phyloP scores from a whole-genome alignment of 192 early-diverging fungal genomes.

The Haplosporangium gracile region DNA sequence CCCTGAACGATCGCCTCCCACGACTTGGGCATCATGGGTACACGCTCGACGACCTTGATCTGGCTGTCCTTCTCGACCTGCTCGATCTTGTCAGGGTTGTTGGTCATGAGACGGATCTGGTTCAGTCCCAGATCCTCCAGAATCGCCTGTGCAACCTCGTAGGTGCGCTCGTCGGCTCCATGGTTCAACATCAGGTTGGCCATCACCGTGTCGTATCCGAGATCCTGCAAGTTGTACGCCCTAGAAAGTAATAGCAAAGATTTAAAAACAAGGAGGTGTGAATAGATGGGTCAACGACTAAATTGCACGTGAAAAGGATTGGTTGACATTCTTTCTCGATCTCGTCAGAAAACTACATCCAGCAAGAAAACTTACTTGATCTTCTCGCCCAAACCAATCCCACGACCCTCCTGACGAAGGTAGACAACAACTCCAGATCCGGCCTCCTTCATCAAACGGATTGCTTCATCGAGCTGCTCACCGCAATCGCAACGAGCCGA shows the following conservation, averaged over 20 bases:
- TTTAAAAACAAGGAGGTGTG: conserved; percentile 7
- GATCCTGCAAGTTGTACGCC: conserved; percentile 97
- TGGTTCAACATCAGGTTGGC: conserved; percentile 94
- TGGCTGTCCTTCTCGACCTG: conserved; percentile 75
- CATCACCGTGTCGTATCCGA: conserved; percentile 93
- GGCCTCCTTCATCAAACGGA: conserved; percentile 86
- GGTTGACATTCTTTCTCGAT: neutral
- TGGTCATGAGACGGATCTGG: conserved; percentile 89
- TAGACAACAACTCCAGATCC: conserved; percentile 96
- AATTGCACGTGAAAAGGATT: neutral
- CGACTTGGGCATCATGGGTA: conserved; percentile 91
- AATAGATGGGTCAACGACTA: neutral
- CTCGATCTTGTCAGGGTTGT: conserved; percentile 96
- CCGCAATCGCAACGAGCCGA: conserved; percentile 96
- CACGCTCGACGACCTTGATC: conserved; percentile 83
- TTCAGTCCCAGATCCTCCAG: conserved; percentile 83
- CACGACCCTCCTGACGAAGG: conserved; percentile 95
- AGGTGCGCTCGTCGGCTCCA: conserved; percentile 94
- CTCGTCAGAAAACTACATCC: neutral
- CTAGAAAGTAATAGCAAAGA: conserved; percentile 53
- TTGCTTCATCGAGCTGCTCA: conserved; percentile 93
- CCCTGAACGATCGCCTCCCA: conserved; percentile 69
- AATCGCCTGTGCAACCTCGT: conserved; percentile 91
- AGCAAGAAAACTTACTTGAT: conserved; percentile 71
- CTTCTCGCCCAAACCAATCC: conserved; percentile 95